phyloP scores from a whole-genome alignment of 495 filamentous ascomycete genomes.

The Trichocladium antarcticum region DNA sequence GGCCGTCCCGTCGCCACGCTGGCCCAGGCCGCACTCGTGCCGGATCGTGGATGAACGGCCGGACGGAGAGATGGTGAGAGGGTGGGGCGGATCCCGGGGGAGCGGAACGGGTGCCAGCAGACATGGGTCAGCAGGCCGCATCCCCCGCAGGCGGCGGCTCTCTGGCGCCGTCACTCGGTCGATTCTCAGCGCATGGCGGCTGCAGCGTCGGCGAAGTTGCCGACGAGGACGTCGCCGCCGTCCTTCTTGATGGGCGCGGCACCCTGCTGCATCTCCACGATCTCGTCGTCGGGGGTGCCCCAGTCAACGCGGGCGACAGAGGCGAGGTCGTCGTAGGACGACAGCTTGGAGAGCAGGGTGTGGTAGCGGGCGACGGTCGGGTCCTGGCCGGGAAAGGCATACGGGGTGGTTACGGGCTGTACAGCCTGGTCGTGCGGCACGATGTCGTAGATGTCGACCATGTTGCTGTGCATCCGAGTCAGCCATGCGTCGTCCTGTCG shows the following conservation, averaged over 20 bases:
- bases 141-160: not conserved
- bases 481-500: constrained; percentile 17
- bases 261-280: constrained; percentile 33
- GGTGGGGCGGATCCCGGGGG: not conserved
- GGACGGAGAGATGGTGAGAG: not conserved
- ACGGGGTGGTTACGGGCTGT: constrained; percentile 22
- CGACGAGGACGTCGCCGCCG: constrained; percentile 35
- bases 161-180: not conserved
- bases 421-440: constrained; percentile 33
- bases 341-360: constrained; percentile 41
- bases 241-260: constrained; percentile 33
- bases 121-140: constrained; percentile 6
- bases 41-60: constrained; percentile 3
- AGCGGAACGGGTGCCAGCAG: constrained; percentile 8
- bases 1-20: constrained; percentile 15
- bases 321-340: constrained; percentile 28
- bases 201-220: constrained; percentile 42
- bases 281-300: constrained; percentile 38
- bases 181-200: constrained; percentile 30
- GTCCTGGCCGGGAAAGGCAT: constrained; percentile 35
- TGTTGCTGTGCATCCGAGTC: constrained; percentile 34
- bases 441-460: constrained; percentile 51
- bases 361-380: constrained; percentile 40
- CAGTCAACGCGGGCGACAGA: constrained; percentile 36
- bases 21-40: constrained; percentile 12